Evolutionary conservation across 139 green algal genomes (phyloP), one percentile per base, ranked within the genome.

Genomic region (Nannochloris sp.): DNA sequence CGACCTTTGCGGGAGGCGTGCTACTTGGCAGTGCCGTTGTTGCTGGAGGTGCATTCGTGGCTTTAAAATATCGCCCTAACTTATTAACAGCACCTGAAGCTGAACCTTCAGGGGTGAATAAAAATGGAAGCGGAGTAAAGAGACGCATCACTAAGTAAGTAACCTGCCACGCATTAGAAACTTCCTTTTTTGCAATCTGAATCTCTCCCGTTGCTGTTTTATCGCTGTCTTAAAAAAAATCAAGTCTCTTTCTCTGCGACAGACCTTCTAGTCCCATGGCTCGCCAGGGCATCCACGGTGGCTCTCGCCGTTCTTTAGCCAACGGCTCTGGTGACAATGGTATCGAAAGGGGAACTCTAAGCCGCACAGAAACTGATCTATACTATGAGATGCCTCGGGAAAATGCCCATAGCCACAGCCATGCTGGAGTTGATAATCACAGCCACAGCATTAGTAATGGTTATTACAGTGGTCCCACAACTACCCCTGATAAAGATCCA

Each of bases 21-120:
- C 33, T 75, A 15, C 7, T 86, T 14, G 79, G 79, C 14, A 68
- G 66, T 32, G 63, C 78, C 3, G 54, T 82, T 1, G 78, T 68
- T 8, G 73, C 70, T 19, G 79, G 70, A 0, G 79, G 65, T 7
- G 78, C 74, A 0, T 75, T 81, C 19, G 64, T 76, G 14, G 72
- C 33, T 12, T 62, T 36, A n/a, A 81, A 38, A n/a, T 73, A 33
- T n/a, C 56, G 6, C 37, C 23, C n/a, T n/a, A n/a, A n/a, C n/a
- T n/a, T n/a, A n/a, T n/a, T n/a, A n/a, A n/a, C n/a, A n/a, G n/a
- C n/a, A n/a, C n/a, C n/a, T n/a, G n/a, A n/a, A n/a, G n/a, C n/a
- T n/a, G 34, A 19, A 19, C 19, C 19, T 51, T 19, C 42, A 19
- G 42, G 42, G 42, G 19, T 51, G 42, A 51, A 51, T 27, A 19